These are phyloP conservation scores for Pyricularia pennisetigena DNA, from an alignment of 2,329 filamentous ascomycete genomes.

Conservation along the genomic window DNA sequence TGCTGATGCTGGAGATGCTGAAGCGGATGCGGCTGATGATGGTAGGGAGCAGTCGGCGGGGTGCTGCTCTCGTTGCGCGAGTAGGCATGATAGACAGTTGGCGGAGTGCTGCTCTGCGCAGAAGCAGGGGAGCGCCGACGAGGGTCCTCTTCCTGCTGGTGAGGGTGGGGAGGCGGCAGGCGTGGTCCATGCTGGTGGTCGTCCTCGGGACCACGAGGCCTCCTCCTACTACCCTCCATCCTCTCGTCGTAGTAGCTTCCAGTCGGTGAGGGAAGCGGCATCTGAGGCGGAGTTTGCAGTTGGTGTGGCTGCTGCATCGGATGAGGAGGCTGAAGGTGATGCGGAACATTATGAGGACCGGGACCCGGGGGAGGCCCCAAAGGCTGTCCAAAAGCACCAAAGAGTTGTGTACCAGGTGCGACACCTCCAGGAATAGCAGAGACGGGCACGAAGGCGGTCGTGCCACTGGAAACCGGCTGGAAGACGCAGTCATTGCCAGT, in stretches of 20 bases:
- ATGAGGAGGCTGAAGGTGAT: conserved; percentile 5
- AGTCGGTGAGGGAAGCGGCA: conserved; percentile 25
- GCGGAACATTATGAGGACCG: neutral
- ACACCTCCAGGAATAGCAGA: conserved; percentile 48
- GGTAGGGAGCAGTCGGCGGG: conserved; percentile 2
- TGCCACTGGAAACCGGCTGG: conserved; percentile 42
- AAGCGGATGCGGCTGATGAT: neutral
- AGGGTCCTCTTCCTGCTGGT: conserved; percentile 35
- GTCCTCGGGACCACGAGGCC: conserved; percentile 25
- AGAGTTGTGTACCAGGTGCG: conserved; percentile 45
- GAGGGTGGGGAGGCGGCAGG: conserved; percentile 33
- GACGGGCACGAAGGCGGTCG: conserved; percentile 49
- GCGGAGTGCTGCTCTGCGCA: conserved; percentile 37
- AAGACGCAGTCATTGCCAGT: conserved; percentile 54
- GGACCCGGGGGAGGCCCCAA: conserved; percentile 17
- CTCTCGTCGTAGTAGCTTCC: conserved; percentile 25
- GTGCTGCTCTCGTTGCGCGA: neutral
- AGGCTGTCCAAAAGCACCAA: conserved; percentile 48
- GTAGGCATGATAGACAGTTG: conserved; percentile 13
- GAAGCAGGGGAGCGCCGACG: conserved; percentile 42
- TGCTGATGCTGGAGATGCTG: conserved; percentile 40
- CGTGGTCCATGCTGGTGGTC: conserved; percentile 26
- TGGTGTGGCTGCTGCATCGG: conserved; percentile 14
- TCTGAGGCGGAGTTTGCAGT: conserved; percentile 10
- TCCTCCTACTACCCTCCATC: conserved; percentile 21